Evolutionary conservation across 306 rosid species (phyloP).

Genomic region (Chamaecrista fasciculata): DNA sequence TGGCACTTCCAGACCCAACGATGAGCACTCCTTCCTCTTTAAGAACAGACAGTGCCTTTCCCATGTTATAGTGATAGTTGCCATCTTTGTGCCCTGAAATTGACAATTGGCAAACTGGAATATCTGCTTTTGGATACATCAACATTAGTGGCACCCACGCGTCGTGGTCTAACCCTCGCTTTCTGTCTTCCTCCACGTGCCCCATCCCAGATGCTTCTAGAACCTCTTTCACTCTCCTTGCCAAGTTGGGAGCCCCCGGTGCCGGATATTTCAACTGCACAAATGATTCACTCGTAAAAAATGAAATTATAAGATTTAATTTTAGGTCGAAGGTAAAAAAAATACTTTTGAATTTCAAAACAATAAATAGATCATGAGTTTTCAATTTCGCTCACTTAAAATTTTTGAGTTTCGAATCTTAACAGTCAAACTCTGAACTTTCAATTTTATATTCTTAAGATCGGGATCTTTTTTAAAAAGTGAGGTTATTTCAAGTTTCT

Average conservation of each 20-base stretch:
- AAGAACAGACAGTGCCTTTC: conserved; percentile 64
- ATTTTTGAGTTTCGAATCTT: no score
- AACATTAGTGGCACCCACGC: conserved; percentile 71
- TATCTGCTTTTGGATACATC: conserved; percentile 74
- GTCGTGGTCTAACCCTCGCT: conserved; percentile 76
- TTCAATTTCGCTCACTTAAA: no score
- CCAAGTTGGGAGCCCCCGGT: conserved; percentile 59
- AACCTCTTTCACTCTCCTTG: conserved; percentile 56
- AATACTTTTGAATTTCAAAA: no score
- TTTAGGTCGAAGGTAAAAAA: no score
- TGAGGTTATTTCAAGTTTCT: no score
- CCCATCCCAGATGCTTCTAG: conserved; percentile 39
- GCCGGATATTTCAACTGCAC: conserved; percentile 67
- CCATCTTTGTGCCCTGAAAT: conserved; percentile 46
- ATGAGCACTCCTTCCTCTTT: conserved; percentile 55
- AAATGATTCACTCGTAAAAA: no score
- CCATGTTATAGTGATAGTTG: conserved; percentile 54
- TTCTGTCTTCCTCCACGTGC: conserved; percentile 50
- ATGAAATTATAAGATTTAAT: no score
- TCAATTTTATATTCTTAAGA: no score
- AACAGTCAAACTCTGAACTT: no score
- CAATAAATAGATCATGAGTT: no score
- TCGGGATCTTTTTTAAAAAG: no score
- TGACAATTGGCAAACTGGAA: conserved; percentile 74
- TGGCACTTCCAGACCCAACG: conserved; percentile 52